phyloP scores from a whole-genome alignment of 2,329 filamentous ascomycete species.

The Clarireedia monteithiana region DNA sequence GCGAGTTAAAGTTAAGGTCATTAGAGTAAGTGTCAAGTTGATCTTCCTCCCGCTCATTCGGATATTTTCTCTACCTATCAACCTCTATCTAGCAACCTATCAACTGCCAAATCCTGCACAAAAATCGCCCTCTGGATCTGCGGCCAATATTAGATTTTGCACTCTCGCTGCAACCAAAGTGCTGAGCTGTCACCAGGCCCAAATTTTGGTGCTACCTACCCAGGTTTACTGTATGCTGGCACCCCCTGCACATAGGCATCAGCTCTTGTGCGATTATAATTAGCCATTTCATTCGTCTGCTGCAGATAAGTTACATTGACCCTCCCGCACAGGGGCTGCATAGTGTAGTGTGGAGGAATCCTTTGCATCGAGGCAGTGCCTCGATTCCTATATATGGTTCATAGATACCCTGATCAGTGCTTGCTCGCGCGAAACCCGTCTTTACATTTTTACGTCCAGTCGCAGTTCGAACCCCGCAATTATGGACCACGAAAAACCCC shows the following conservation, averaged over 20 bases:
- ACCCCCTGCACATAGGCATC: neutral
- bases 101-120: too few relatives aligned
- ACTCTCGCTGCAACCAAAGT: too few relatives aligned
- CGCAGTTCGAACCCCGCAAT: neutral
- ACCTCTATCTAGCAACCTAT: too few relatives aligned
- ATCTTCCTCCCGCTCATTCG: neutral
- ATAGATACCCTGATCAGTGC: neutral
- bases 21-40: neutral
- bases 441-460: neutral
- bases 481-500: conserved; percentile 27
- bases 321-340: conserved; percentile 1
- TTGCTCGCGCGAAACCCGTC: neutral
- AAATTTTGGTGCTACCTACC: neutral
- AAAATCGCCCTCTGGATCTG: too few relatives aligned
- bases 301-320: neutral
- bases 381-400: conserved; percentile 1
- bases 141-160: too few relatives aligned
- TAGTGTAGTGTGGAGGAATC: conserved; percentile 6
- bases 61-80: too few relatives aligned
- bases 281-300: neutral
- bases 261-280: conserved; percentile 6
- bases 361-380: conserved; percentile 4
- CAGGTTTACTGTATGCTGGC: neutral
- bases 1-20: neutral
- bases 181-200: neutral